These are phyloP conservation scores for Suhomyces emberorum DNA, from an alignment of 805 yeast genomes.

Conservation along the genomic window DNA sequence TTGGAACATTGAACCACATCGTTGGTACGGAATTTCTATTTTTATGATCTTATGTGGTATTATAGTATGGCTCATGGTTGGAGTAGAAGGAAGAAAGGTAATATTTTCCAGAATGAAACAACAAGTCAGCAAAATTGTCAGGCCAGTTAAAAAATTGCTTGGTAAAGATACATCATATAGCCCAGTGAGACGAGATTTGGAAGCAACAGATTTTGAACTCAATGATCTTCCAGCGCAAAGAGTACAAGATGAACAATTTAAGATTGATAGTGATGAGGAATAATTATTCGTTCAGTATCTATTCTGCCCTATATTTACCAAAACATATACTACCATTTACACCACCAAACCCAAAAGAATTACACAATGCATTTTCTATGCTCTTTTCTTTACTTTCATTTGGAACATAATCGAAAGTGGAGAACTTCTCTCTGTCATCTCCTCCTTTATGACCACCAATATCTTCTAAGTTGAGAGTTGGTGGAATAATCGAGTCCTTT, in stretches of 20 bases:
- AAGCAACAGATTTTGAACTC: constrained; percentile 4
- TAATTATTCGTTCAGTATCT: no score
- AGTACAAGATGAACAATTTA: constrained; percentile 1
- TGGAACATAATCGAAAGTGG: constrained; percentile 57
- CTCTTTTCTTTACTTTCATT: constrained; percentile 37
- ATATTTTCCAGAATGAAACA: neutral
- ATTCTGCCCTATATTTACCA: constrained; percentile 13
- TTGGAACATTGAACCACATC: constrained; percentile 44
- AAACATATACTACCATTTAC: constrained; percentile 77
- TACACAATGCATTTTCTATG: constrained; percentile 65
- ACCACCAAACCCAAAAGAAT: constrained; percentile 98
- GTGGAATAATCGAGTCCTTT: constrained; percentile 59
- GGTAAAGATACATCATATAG: no score
- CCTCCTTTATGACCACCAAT: constrained; percentile 46
- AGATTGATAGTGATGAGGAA: constrained; percentile 6
- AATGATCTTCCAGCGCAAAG: constrained; percentile 1
- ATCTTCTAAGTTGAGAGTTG: constrained; percentile 67
- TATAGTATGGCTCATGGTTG: constrained; percentile 32
- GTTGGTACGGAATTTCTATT: constrained; percentile 37
- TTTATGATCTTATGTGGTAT: constrained; percentile 23
- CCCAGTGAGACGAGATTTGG: neutral
- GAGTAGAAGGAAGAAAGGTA: constrained; percentile 14
- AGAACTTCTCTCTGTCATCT: constrained; percentile 41
- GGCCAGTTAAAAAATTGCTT: neutral
- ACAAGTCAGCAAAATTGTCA: no score